Conservation (phyloP, 1,284 basidiomycete genomes). For the Schizophyllum commune region DNA sequence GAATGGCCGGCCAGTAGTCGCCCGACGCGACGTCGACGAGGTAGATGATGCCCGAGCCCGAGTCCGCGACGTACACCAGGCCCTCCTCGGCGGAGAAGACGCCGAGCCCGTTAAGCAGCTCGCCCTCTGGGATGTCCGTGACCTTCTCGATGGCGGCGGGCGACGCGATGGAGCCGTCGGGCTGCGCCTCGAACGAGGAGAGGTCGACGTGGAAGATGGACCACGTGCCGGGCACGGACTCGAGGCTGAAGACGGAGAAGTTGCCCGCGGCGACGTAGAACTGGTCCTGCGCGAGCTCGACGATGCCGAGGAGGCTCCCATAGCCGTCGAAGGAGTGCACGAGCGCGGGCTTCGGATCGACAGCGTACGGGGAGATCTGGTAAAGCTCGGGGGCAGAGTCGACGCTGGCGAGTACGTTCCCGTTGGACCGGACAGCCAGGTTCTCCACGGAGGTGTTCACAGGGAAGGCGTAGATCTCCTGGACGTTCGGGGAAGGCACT, state of each 20-base stretch:
- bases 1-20: constrained; percentile 5
- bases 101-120: constrained; percentile 5
- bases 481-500: not conserved
- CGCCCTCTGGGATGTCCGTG: constrained; percentile 5
- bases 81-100: constrained; percentile 5
- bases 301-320: constrained; percentile 5
- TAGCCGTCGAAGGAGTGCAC: constrained; percentile 4
- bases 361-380: constrained; percentile 4
- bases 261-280: constrained; percentile 6
- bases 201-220: constrained; percentile 7
- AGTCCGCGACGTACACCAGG: constrained; percentile 4
- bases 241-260: constrained; percentile 6
- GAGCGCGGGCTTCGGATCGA: constrained; percentile 5
- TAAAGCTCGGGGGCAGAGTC: constrained; percentile 6
- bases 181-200: not conserved
- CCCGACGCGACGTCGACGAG: constrained; percentile 5
- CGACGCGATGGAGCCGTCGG: not conserved
- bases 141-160: constrained; percentile 4
- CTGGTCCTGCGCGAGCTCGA: constrained; percentile 5
- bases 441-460: constrained; percentile 5
- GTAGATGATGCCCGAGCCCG: constrained; percentile 5
- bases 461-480: not conserved
- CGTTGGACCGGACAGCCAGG: constrained; percentile 6
- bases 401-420: constrained; percentile 5
- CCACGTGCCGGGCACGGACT: constrained; percentile 3